Evolutionary conservation across 2,329 filamentous ascomycete genomes (phyloP).

Genomic region (Capronia coronata): DNA sequence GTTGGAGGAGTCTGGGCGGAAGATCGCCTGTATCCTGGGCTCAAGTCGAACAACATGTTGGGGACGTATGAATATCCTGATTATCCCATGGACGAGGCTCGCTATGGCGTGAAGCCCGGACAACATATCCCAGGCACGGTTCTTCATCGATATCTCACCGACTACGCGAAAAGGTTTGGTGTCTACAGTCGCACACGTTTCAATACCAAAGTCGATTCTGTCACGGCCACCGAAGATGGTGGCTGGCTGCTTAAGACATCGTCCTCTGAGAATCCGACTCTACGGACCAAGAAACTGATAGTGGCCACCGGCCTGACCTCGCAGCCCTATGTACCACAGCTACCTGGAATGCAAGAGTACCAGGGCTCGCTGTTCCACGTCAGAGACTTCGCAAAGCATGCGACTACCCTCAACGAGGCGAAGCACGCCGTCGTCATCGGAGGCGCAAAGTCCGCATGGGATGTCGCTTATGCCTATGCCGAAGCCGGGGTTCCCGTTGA

Average conservation of each 20-base stretch:
- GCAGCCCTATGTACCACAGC: constrained; percentile 49
- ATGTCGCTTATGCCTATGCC: constrained; percentile 55
- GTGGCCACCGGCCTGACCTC: constrained; percentile 58
- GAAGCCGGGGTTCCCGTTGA: constrained; percentile 49
- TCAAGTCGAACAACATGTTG: constrained; percentile 68
- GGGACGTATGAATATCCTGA: constrained; percentile 69
- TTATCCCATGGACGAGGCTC: constrained; percentile 59
- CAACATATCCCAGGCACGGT: constrained; percentile 55
- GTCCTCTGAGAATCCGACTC: constrained; percentile 8
- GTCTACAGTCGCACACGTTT: constrained; percentile 47
- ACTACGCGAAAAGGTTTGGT: constrained; percentile 50
- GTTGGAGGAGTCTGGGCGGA: constrained; percentile 66
- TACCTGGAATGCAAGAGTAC: constrained; percentile 48
- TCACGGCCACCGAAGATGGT: constrained; percentile 39
- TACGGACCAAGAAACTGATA: constrained; percentile 48
- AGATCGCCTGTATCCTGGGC: constrained; percentile 57
- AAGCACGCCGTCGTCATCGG: constrained; percentile 51
- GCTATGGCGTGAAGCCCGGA: constrained; percentile 44
- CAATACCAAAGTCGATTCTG: constrained; percentile 46
- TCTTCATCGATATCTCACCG: constrained; percentile 52
- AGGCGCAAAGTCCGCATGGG: constrained; percentile 57
- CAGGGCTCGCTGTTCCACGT: constrained; percentile 52
- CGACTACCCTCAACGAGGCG: constrained; percentile 32
- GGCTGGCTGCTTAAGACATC: constrained; percentile 34
- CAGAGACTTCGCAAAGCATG: constrained; percentile 44